A percentile compares a stretch with the other conserved stretches of the same genome.
These are phyloP conservation scores for Fusarium sp. DNA, from an alignment of 2,329 filamentous ascomycete genomes.

Conservation along the genomic window DNA sequence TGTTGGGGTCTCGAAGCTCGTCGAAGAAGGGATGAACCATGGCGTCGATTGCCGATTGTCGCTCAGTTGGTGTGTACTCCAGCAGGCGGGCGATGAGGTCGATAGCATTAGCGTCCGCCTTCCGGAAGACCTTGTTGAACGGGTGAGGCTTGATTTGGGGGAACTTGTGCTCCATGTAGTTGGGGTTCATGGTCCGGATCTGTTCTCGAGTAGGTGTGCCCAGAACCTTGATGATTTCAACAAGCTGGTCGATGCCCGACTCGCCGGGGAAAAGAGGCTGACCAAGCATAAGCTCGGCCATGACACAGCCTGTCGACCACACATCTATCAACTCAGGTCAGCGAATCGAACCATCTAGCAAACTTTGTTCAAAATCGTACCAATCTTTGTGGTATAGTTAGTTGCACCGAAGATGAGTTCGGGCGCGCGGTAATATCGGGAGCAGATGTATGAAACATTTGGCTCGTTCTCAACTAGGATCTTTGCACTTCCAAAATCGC, in stretches of 20 bases:
- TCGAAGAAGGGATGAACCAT: conserved; percentile 99
- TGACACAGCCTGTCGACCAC: conserved; percentile 99
- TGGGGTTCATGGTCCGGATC: conserved; percentile 99
- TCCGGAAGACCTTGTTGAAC: conserved; percentile 99
- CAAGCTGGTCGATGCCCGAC: conserved; percentile 97
- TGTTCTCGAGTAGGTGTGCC: conserved; percentile 97
- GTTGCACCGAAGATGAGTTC: conserved; percentile 99
- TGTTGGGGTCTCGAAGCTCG: conserved; percentile 91
- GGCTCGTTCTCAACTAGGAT: conserved; percentile 98
- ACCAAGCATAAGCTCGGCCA: conserved; percentile 99
- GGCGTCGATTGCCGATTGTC: conserved; percentile 91
- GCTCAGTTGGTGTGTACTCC: conserved; percentile 97
- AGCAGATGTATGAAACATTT: conserved; percentile 99
- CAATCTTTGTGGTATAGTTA: conserved; percentile 99
- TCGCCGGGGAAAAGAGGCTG: conserved; percentile 98
- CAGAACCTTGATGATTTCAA: conserved; percentile 99
- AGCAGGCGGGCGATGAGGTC: conserved; percentile 93
- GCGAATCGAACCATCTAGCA: background rate
- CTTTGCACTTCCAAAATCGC: conserved; percentile 99
- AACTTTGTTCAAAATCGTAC: conserved; percentile 65
- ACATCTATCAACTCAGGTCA: conserved; percentile 82
- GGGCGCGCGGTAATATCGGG: conserved; percentile 96
- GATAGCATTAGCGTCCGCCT: conserved; percentile 92
- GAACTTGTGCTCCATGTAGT: conserved; percentile 99
- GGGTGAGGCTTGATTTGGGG: conserved; percentile 99